Percentiles rank a stretch among this genome's conserved stretches.
Evolutionary conservation across 257 asterid species (phyloP).

Genomic region (Solanum corneliomulleri): DNA sequence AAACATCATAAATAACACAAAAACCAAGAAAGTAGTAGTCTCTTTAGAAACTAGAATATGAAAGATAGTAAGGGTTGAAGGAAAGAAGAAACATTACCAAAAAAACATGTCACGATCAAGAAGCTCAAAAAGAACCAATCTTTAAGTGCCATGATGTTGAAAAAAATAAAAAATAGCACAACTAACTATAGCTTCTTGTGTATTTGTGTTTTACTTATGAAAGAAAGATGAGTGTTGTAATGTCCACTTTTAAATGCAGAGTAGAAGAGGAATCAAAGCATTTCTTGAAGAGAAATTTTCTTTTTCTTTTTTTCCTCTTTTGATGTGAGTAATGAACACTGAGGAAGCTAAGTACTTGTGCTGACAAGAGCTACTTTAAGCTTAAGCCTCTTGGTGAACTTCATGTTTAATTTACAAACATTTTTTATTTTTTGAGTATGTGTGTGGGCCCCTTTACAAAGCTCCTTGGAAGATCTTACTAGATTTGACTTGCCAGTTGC

Average conservation of each 20-base stretch:
- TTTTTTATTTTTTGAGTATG: background rate
- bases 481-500: background rate
- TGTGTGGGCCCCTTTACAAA: background rate
- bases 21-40: background rate
- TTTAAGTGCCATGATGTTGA: background rate
- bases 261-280: constrained; percentile 16
- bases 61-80: background rate
- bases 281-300: constrained; percentile 30
- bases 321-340: constrained; percentile 8
- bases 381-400: background rate
- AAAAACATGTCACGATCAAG: constrained; percentile 5
- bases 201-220: background rate
- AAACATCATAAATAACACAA: background rate
- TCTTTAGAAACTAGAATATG: background rate
- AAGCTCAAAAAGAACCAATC: constrained; percentile 9
- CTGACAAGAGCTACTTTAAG: background rate
- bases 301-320: background rate
- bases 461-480: background rate
- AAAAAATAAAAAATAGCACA: background rate
- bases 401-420: background rate
- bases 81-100: constrained; percentile 14
- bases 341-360: constrained; percentile 16
- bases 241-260: background rate
- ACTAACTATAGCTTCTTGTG: background rate
- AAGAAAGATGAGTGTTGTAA: background rate